These are phyloP conservation scores for Parastagonospora avenae DNA, from an alignment of 2,329 filamentous ascomycete species.

Conservation along the genomic window DNA sequence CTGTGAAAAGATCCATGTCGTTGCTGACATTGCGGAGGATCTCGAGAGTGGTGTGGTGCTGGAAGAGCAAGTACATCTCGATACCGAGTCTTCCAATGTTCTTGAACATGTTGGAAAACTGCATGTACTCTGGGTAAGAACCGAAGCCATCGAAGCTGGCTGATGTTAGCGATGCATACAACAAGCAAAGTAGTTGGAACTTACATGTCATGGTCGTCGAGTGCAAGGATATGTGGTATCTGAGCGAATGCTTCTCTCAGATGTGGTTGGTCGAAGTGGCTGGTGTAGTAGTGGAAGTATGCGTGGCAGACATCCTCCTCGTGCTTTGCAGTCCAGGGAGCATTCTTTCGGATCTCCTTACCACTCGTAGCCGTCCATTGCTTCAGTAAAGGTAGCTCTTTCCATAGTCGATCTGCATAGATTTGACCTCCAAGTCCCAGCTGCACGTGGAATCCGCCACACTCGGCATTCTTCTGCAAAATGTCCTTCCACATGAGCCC, in stretches of 20 bases:
- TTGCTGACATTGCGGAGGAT: conserved; percentile 87
- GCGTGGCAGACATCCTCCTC: conserved; percentile 95
- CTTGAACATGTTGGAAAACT: conserved; percentile 95
- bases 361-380: conserved; percentile 95
- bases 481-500: conserved; percentile 99
- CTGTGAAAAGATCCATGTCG: conserved; percentile 91
- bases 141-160: conserved; percentile 92
- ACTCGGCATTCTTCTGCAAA: conserved; percentile 94
- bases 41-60: conserved; percentile 95
- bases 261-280: conserved; percentile 96
- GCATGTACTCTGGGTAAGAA: conserved; percentile 98
- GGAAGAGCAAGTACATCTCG: conserved; percentile 97
- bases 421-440: conserved; percentile 93
- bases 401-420: conserved; percentile 94
- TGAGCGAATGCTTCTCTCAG: conserved; percentile 94
- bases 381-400: conserved; percentile 88
- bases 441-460: conserved; percentile 93
- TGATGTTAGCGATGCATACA: conserved; percentile 8
- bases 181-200: conserved; percentile 47
- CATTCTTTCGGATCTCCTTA: conserved; percentile 88
- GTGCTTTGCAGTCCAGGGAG: conserved; percentile 89
- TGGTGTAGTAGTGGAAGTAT: conserved; percentile 99
- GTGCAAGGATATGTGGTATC: conserved; percentile 89
- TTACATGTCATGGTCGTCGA: conserved; percentile 98
- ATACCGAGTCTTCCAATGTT: conserved; percentile 95